Conservation (phyloP, 805 yeast genomes). For the Myxozyma geophila region DNA sequence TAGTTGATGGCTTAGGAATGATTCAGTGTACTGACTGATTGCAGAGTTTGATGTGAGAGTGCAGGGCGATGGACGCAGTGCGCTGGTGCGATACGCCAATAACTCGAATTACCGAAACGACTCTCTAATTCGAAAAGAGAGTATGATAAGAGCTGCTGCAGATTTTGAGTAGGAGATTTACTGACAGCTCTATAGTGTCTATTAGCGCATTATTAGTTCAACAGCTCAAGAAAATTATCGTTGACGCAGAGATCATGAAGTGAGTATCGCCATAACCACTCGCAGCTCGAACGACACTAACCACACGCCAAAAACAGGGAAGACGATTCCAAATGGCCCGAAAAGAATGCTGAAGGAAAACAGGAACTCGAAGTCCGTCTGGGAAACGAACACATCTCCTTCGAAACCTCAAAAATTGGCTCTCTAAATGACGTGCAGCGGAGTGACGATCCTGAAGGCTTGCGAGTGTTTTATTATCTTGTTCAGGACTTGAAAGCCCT, state of each 20-base stretch:
- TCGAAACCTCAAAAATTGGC: conserved; percentile 50
- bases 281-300: not conserved
- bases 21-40: not conserved
- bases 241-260: conserved; percentile 49
- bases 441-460: conserved; percentile 52
- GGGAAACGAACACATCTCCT: conserved; percentile 46
- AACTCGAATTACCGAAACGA: conserved; percentile 54
- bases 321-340: conserved; percentile 51
- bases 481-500: conserved; percentile 52
- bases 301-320: conserved; percentile 40
- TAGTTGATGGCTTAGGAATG: not conserved
- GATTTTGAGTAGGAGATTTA: not conserved
- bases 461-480: conserved; percentile 51
- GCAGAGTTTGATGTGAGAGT: conserved; percentile 47
- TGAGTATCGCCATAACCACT: conserved; percentile 24
- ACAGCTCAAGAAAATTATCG: conserved; percentile 47
- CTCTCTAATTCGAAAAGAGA: conserved; percentile 48
- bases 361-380: conserved; percentile 50
- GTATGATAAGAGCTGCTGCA: conserved; percentile 30
- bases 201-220: conserved; percentile 47
- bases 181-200: conserved; percentile 37
- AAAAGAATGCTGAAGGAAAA: conserved; percentile 48
- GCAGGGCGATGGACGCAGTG: conserved; percentile 43
- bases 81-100: conserved; percentile 50
- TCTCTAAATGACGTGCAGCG: conserved; percentile 49